Evolutionary conservation across 331 rosid genomes (phyloP), one percentile per base, ranked within the genome.

Genomic region (Acacia concinna): DNA sequence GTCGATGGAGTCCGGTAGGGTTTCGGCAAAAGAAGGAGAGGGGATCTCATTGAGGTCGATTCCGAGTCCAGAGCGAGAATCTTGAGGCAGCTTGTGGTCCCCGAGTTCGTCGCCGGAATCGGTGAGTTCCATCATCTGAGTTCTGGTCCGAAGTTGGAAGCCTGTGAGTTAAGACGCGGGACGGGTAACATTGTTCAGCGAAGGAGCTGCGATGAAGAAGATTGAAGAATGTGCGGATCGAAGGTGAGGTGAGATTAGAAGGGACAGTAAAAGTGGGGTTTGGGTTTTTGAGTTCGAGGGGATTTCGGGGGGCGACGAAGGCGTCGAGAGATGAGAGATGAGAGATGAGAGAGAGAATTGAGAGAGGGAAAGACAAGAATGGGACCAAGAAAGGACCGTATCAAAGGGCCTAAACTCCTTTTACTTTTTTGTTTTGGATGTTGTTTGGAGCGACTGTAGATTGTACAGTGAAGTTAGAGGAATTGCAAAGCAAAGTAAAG

Each of bases 1-100:
- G 79, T 96, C 99, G 49, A 86, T n/a, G 28, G 91, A 81, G 73
- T 93, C 98, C 65, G 87, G 84, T 79, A 87, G 93, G 91, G 93
- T 84, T 88, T 96, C 99, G 3, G 85, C 27, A 52, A 82, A 81
- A 8, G 89, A 81, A 23, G 93, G 94, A 2, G 99, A 93, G 25
- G 99, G 99, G 92, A 93, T 91, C 99, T 96, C 94, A 81, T 96
- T 96, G 80, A 96, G 97, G 91, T 96, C 99, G 90, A 96, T 90
- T 43, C 89, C 84, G 21, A 96, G 90, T 0, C 83, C 89, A 40
- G 93, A 81, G 43, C 96, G 93, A 52, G 87, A 68, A 17, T 91
- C 85, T 27, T 85, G 95, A 68, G 76, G 73, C 20, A 74, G 82
- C 46, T 79, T 75, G 68, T 31, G 66, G 85, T 73, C 87, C 43